Evolutionary conservation across 495 filamentous ascomycete species (phyloP), one percentile per base, ranked within the genome.

Genomic region (Halenospora varia): DNA sequence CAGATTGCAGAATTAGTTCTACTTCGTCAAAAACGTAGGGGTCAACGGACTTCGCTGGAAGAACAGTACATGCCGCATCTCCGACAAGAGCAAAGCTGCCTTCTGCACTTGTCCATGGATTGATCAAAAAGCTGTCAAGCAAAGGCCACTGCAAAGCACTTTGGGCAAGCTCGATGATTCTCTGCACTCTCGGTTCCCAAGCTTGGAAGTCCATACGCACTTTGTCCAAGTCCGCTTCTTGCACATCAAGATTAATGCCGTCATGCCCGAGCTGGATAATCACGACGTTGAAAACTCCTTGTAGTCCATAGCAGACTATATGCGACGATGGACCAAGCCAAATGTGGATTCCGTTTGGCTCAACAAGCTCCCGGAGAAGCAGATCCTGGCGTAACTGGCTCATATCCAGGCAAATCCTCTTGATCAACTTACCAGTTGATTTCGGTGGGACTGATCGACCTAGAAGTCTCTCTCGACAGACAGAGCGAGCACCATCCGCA

Each of bases 221-320:
- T 68, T 88, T 84, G 25, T 83, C 78, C 40, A 85, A 70, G 22
- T 79, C 78, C 2, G 82, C 85, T 45, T 77, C 67, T 41, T 77
- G 68, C 10, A 73, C 80, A 20, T 78, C 77, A 41, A 89, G 69
- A 60, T 85, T 79, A 64, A 15, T 90, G 86, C 0, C 86, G 87
- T 20, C 82, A 80, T 10, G 88, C 61, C 35, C 35, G 35, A 40
- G 35, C 35, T 40, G 35, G 35, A 40, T 40, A 2, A 89, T 65
- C 1, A 88, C 86, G 51, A 88, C 76, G 59, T 89, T 89, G 57
- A 80, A 83, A 69, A 85, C 84, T 1, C 77, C 79, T 6, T 79
- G 73, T 8, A 89, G 56, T 3, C 81, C 77, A 61, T 88, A 89
- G 11, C 76, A 79, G 1, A 88, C 85, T 1, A 73, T 82, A 69